Evolutionary conservation across 2,329 filamentous ascomycete species (phyloP).

Genomic region (Teratosphaeriaceae sp.): DNA sequence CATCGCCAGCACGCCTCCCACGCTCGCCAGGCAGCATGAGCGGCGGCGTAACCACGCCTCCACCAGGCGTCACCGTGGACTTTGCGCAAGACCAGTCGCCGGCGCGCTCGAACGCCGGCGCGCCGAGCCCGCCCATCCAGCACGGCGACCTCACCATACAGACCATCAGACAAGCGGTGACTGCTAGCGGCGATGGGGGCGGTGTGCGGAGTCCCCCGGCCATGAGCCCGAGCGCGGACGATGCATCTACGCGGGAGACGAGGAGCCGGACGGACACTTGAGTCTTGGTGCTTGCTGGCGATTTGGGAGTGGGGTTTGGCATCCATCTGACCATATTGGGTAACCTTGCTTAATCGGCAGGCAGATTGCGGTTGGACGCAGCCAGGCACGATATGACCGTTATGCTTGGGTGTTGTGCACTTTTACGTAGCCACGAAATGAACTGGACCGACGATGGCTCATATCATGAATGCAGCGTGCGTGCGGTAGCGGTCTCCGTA

Average conservation of each 20-base stretch:
- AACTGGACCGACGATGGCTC: too few species aligned
- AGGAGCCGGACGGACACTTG: slow-evolving; percentile 24
- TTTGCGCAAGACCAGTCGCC: slow-evolving; percentile 7
- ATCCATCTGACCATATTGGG: too few species aligned
- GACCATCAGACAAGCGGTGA: slow-evolving; percentile 89
- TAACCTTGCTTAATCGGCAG: slow-evolving; percentile 4
- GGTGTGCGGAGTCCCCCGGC: slow-evolving; percentile 30
- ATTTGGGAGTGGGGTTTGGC: too few species aligned
- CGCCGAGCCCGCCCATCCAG: slow-evolving; percentile 23
- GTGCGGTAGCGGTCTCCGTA: too few species aligned
- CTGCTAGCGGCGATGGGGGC: slow-evolving; percentile 70
- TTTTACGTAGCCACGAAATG: too few species aligned
- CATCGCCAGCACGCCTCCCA: slow-evolving; percentile 73
- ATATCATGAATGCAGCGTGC: too few species aligned
- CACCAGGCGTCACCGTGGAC: slow-evolving; percentile 44
- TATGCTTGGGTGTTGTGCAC: too few species aligned
- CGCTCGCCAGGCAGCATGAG: slow-evolving; percentile 24
- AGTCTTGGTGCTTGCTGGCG: background rate
- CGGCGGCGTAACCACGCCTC: slow-evolving; percentile 19
- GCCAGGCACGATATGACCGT: too few species aligned
- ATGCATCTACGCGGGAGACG: slow-evolving; percentile 12
- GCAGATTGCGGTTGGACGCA: too few species aligned
- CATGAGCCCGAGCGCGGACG: slow-evolving; percentile 21
- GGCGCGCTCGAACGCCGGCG: slow-evolving; percentile 13
- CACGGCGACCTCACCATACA: slow-evolving; percentile 76